Percentiles rank a stretch among this genome's conserved stretches.
Conservation (phyloP, 495 filamentous ascomycete genomes). For the Usnea hakonensis region DNA sequence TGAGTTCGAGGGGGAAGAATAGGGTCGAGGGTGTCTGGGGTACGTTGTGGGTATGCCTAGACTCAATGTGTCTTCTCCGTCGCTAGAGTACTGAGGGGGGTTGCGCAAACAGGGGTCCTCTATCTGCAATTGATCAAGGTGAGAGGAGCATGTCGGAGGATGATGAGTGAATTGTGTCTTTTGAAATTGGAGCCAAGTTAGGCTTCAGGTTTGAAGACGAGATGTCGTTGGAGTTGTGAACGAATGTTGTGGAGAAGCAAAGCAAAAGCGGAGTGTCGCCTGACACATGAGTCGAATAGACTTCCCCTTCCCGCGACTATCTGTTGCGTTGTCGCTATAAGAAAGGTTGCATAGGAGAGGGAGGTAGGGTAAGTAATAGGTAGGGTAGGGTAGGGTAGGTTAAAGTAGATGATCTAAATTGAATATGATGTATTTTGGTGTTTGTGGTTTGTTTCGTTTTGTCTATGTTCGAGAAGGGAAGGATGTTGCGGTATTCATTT, state of each 20-base stretch:
- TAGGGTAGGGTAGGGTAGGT: too few relatives aligned
- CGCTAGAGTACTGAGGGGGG: background rate
- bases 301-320: constrained; percentile 6
- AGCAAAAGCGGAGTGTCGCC: constrained; percentile 7
- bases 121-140: constrained; percentile 7
- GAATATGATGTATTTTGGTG: too few relatives aligned
- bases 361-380: background rate
- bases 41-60: background rate
- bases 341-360: constrained; percentile 2
- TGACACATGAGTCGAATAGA: constrained; percentile 13
- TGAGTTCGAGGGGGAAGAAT: background rate
- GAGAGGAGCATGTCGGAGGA: background rate
- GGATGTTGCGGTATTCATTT: background rate
- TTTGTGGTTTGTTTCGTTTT: too few relatives aligned
- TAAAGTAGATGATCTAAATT: too few relatives aligned
- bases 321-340: constrained; percentile 7
- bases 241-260: constrained; percentile 14
- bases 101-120: constrained; percentile 4
- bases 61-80: constrained; percentile 2
- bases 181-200: background rate
- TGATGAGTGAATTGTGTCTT: background rate
- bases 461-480: background rate
- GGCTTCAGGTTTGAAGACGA: constrained; percentile 5
- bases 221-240: constrained; percentile 10
- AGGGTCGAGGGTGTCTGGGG: background rate